phyloP scores from a whole-genome alignment of 352 stramenopile genomes.

The Pythium phragmiticola region DNA sequence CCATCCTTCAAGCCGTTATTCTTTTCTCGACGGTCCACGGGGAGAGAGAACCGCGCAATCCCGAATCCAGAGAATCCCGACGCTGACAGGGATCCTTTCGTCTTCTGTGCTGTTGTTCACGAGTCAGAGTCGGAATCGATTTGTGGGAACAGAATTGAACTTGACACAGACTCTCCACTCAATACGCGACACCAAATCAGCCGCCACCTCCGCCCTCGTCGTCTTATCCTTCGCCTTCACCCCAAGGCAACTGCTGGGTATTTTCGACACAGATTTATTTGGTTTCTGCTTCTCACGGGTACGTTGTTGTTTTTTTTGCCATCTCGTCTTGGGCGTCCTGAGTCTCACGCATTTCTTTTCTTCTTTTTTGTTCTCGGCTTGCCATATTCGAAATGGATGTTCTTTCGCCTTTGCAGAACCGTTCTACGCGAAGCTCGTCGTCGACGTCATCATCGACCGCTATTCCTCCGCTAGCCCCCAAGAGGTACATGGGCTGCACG shows the following conservation, averaged over 20 bases:
- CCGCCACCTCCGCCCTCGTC: not conserved
- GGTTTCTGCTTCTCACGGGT: not conserved
- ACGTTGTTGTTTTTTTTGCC: not conserved
- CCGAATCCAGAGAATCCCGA: not conserved
- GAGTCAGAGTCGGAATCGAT: not conserved
- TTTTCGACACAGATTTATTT: slow-evolving; percentile 6
- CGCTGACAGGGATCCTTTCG: not conserved
- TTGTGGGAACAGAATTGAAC: slow-evolving; percentile 6
- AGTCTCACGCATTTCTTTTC: not conserved
- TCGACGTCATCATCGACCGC: not conserved
- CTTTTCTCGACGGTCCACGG: slow-evolving; percentile 1
- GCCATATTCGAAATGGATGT: not conserved
- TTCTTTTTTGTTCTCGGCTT: slow-evolving; percentile 6
- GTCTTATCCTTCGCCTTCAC: slow-evolving; percentile 8
- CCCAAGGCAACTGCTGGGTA: not conserved
- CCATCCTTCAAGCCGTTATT: not conserved
- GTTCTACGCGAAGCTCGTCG: slow-evolving; percentile 4
- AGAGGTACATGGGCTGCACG: slow-evolving; percentile 32
- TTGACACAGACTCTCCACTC: slow-evolving; percentile 15
- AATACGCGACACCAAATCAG: not conserved
- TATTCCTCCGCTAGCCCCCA: slow-evolving; percentile 8
- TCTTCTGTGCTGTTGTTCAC: not conserved
- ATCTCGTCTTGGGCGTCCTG: slow-evolving; percentile 6
- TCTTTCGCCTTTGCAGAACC: slow-evolving; percentile 17
- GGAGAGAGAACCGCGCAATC: slow-evolving; percentile 14